Conservation (phyloP, 2,329 filamentous ascomycete species). For the Lachnellula occidentalis region DNA sequence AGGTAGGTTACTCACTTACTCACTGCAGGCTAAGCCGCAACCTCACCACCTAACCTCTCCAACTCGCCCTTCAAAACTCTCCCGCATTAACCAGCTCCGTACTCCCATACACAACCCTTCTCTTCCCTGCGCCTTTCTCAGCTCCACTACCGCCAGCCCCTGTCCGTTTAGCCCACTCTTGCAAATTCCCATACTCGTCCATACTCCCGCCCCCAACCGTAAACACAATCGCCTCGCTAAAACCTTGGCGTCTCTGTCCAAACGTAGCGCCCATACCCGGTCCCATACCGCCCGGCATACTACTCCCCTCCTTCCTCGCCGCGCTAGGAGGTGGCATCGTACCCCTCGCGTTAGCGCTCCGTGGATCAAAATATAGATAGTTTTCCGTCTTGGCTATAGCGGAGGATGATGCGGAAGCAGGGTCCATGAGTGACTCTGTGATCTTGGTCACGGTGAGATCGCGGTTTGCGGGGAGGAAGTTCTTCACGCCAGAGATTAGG, state of each 20-base stretch:
- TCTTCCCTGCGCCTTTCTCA: conserved; percentile 56
- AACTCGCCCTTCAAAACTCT: conserved; percentile 62
- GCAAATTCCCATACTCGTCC: conserved; percentile 96
- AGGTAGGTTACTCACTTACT: too few relatives aligned
- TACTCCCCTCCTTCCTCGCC: conserved; percentile 40
- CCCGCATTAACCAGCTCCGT: conserved; percentile 72
- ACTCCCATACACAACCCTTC: conserved; percentile 88
- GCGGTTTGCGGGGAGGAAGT: conserved; percentile 92
- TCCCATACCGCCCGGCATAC: conserved; percentile 42
- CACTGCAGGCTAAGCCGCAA: conserved; percentile 6
- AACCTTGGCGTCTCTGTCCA: conserved; percentile 83
- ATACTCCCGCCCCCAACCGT: conserved; percentile 94
- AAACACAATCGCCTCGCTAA: conserved; percentile 88
- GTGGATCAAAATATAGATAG: conserved; percentile 95
- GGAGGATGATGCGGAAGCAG: conserved; percentile 78
- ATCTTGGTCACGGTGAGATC: conserved; percentile 97
- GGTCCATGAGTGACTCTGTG: conserved; percentile 97
- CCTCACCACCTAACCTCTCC: conserved; percentile 55
- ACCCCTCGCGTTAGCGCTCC: conserved; percentile 86
- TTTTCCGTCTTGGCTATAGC: conserved; percentile 95
- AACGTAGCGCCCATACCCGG: conserved; percentile 76
- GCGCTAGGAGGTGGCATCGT: conserved; percentile 78
- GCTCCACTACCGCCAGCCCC: conserved; percentile 39
- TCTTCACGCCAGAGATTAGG: conserved; percentile 93
- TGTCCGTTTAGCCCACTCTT: conserved; percentile 88